Percentiles rank a stretch among this genome's conserved stretches.
Conservation (phyloP, 192 early-diverging fungal species). For the Allomyces arbusculus region DNA sequence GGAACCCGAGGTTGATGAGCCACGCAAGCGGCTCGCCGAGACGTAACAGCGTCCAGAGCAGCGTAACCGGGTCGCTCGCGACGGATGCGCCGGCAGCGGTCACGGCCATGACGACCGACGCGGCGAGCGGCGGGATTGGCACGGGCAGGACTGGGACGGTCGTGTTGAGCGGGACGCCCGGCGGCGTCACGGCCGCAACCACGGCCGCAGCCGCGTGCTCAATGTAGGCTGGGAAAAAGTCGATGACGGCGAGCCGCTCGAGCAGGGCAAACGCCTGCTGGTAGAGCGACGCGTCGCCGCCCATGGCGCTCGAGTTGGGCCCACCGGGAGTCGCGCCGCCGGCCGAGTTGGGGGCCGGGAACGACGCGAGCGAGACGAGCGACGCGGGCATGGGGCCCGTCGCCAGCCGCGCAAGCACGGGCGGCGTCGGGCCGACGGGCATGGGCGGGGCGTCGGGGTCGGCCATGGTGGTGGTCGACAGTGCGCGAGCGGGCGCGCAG, state of each 20-base stretch:
- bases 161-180: background rate
- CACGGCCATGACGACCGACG: background rate
- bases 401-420: too few species aligned
- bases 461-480: too few species aligned
- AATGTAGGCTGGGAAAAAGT: background rate
- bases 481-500: too few species aligned
- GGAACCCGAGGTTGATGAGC: background rate
- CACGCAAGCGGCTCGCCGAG: background rate
- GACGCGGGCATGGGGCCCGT: too few species aligned
- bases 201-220: background rate
- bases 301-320: too few species aligned
- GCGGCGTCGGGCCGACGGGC: too few species aligned
- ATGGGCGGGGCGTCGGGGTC: too few species aligned
- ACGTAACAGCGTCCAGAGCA: background rate
- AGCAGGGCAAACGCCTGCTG: background rate
- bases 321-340: too few species aligned
- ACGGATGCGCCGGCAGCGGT: background rate
- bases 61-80: background rate
- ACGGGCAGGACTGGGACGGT: background rate
- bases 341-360: too few species aligned
- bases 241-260: background rate
- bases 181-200: background rate
- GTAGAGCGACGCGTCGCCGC: background rate
- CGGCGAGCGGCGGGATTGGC: background rate
- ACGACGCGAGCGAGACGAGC: too few species aligned